Evolutionary conservation across 169 alveolate species (phyloP).

Genomic region (Fabrea salina): DNA sequence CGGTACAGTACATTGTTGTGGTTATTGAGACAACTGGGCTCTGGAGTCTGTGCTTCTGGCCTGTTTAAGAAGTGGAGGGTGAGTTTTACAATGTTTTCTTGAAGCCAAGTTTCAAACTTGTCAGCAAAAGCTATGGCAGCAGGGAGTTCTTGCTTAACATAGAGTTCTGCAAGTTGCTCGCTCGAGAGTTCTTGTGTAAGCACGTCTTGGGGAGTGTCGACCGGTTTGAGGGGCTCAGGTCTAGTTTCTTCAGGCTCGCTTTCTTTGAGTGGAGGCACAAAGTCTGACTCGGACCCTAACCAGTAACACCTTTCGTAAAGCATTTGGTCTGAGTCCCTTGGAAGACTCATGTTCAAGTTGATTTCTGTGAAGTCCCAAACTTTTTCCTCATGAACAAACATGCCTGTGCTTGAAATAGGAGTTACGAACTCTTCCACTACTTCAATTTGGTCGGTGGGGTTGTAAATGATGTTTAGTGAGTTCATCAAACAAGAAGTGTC

Average conservation of each 20-base stretch:
- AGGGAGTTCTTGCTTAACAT: slow-evolving; percentile 6
- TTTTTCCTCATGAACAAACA: too few species aligned
- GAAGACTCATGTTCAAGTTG: background rate
- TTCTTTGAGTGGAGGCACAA: background rate
- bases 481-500: background rate
- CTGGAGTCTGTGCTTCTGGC: background rate
- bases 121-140: slow-evolving; percentile 1
- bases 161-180: background rate
- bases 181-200: background rate
- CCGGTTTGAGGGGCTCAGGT: background rate
- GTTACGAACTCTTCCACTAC: background rate
- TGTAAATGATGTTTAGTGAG: background rate
- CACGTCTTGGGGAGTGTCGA: slow-evolving; percentile 19
- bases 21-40: background rate
- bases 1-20: background rate
- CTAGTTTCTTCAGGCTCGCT: background rate
- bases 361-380: background rate
- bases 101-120: slow-evolving; percentile 4
- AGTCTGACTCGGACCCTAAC: background rate
- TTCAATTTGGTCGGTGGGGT: background rate
- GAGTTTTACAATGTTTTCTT: background rate
- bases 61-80: background rate
- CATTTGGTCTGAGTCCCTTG: background rate
- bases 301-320: background rate
- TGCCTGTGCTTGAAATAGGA: background rate